phyloP scores from a whole-genome alignment of 2,329 filamentous ascomycete species.

The Elsinoe perseae region DNA sequence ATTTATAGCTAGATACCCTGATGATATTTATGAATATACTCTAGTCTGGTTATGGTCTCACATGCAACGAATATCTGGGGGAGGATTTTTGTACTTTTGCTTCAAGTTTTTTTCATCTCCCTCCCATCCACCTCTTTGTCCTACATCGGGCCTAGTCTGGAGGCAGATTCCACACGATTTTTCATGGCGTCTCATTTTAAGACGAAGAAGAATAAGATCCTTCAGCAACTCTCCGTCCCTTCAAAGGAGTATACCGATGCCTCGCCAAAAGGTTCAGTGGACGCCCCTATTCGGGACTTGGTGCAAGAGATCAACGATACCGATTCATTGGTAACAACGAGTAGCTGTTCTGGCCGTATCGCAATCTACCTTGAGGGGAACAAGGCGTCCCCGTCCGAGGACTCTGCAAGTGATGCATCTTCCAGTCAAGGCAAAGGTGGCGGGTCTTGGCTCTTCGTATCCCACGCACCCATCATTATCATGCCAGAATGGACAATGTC shows the following conservation, averaged over 20 bases:
- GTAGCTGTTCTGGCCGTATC: slow-evolving; percentile 81
- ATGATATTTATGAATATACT: neutral
- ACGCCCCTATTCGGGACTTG: slow-evolving; percentile 66
- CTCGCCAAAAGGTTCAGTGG: slow-evolving; percentile 82
- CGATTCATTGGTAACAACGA: slow-evolving; percentile 78
- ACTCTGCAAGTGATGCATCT: slow-evolving; percentile 31
- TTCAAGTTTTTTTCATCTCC: too few relatives aligned
- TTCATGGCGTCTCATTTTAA: slow-evolving; percentile 28
- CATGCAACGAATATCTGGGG: too few relatives aligned
- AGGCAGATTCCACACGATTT: neutral
- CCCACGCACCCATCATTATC: slow-evolving; percentile 68
- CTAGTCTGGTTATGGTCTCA: neutral
- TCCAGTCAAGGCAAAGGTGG: slow-evolving; percentile 77
- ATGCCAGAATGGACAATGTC: neutral
- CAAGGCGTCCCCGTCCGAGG: slow-evolving; percentile 23
- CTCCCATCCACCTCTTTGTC: too few relatives aligned
- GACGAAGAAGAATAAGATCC: slow-evolving; percentile 62
- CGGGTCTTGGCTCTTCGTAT: slow-evolving; percentile 80
- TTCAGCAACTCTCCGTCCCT: slow-evolving; percentile 61
- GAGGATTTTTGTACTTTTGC: too few relatives aligned
- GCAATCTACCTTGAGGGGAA: slow-evolving; percentile 81
- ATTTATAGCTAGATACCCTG: neutral
- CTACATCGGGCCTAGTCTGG: too few relatives aligned
- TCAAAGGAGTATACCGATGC: slow-evolving; percentile 68
- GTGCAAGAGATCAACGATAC: slow-evolving; percentile 70